A percentile compares a stretch with the other conserved stretches of the same genome.
Evolutionary conservation across 1,284 basidiomycete species (phyloP).

Genomic region (Tilletiopsis washingtonensis): DNA sequence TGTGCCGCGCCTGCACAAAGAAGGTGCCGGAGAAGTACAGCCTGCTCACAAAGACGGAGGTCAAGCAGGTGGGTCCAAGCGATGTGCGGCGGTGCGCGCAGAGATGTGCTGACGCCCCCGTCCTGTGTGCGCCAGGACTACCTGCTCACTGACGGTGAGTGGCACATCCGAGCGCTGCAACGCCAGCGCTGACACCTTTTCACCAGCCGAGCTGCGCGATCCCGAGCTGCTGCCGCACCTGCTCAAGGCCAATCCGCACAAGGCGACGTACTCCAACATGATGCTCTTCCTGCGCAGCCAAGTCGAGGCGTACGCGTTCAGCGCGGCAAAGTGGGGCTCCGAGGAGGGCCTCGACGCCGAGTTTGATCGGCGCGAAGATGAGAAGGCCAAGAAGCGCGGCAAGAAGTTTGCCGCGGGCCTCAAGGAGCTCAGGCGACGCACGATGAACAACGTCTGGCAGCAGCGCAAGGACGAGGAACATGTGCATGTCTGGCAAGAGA

Average conservation of each 20-base stretch:
- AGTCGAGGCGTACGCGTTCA: slow-evolving; percentile 91
- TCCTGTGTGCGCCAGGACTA: slow-evolving; percentile 46
- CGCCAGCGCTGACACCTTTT: slow-evolving; percentile 61
- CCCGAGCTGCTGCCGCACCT: slow-evolving; percentile 86
- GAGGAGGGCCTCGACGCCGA: slow-evolving; percentile 83
- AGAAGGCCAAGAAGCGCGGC: slow-evolving; percentile 84
- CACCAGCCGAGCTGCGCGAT: slow-evolving; percentile 91
- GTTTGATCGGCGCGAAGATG: slow-evolving; percentile 67
- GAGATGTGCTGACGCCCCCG: background rate
- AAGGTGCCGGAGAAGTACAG: slow-evolving; percentile 75
- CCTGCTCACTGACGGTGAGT: slow-evolving; percentile 54
- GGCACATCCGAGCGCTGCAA: background rate
- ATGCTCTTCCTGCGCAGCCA: slow-evolving; percentile 93
- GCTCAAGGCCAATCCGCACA: slow-evolving; percentile 91
- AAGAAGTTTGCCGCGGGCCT: slow-evolving; percentile 58
- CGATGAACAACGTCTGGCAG: slow-evolving; percentile 38
- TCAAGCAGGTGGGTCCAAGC: too few relatives aligned
- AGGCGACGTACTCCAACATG: slow-evolving; percentile 96
- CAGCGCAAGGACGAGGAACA: slow-evolving; percentile 34
- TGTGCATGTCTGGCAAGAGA: slow-evolving; percentile 34
- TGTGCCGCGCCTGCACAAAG: slow-evolving; percentile 78
- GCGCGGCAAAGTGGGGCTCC: slow-evolving; percentile 81
- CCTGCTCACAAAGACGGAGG: slow-evolving; percentile 94
- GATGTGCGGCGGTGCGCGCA: too few relatives aligned
- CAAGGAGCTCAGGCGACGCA: slow-evolving; percentile 32